Base-by-base conservation (phyloP, 345 rosid species). In the Garcia nutans region DNA sequence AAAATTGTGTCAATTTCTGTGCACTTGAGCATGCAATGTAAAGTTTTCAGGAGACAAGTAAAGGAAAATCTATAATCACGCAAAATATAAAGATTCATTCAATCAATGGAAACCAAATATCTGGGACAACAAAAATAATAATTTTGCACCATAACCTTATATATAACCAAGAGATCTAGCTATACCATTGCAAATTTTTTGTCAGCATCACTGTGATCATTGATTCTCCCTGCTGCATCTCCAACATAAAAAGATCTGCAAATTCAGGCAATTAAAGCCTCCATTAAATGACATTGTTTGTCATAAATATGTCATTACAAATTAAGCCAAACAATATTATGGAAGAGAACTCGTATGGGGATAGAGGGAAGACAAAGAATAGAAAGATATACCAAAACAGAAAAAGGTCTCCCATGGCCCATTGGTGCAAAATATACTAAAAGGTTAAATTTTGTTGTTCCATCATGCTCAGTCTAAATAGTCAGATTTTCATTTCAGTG, bases 171-270 rank as follows among this genome's bases (percentile, higher is more conserved):
- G 4, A 56, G 15, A 77, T 20, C 62, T 55, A 63, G 57, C 31
- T 19, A 49, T 68, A 93, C 99, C 96, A 89, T 79, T 17, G 99
- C 98, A 86, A 96, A 96, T 81, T 90, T 85, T 54, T 83, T 76
- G 83, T 93, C 99, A 75, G 98, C 93, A 67, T 96, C 94, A 72
- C 98, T 90, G 78, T 91, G 97, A 82, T 96, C 98, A 6, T 74
- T 70, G 45, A 69, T 76, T 80, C 99, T 91, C 72, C 99, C 99
- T 3, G 97, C 97, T 66, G 99, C 98, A 82, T 96, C 99, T 16
- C 99, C 99, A 59, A 95, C 99, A 74, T 91, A 96, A 79, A 93
- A 96, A 5, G 98, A 93, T 82, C 99, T 96, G 79, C 72, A 79
- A 60, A 50, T 16, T 20, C 71, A 60, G 19, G 44, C 8, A 50